Evolutionary conservation across 441 rosid genomes (phyloP), one percentile per base, ranked within the genome.

Genomic region (Bocquillonia castaneifolia): DNA sequence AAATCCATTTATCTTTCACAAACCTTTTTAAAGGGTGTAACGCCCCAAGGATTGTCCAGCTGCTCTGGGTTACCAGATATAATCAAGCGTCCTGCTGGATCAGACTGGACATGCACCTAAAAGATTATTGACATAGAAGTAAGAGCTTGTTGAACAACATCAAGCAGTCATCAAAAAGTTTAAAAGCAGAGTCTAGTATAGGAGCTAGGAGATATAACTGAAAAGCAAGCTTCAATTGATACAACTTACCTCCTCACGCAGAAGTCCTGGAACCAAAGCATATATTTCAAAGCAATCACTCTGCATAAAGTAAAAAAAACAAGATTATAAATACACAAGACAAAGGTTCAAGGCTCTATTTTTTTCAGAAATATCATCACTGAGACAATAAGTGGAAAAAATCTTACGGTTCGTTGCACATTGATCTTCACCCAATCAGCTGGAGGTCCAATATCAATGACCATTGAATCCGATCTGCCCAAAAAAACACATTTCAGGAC

Each of bases 371-470:
- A 23, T 34, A 42, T 48, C 45, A 18, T 45, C 31, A 48, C 45
- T 48, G 55, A 5, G 56, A 60, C 31, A 23, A 12, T 44, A 53
- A 26, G 34, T 4, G 29, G 44, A 67, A 25, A 75, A 71, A 68
- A 66, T 68, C 88, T 80, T 70, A 87, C 90, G 68, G 81, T 78
- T 74, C 72, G 82, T 55, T 84, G 86, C 68, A 87, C 90, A 31
- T 87, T 85, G 68, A 87, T 74, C 79, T 87, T 87, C 73, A 87
- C 90, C 92, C 90, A 87, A 56, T 87, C 90, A 62, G 92, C 90
- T 14, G 88, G 86, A 45, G 87, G 86, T 66, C 92, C 92, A 47
- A 82, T 72, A 71, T 87, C 92, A 50, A 84, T 63, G 51, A 85
- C 82, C 77, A 69, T 64, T 0, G 79, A 61, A 65, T 81, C 86